Evolutionary conservation across 1,284 basidiomycete species (phyloP).

Genomic region (Pseudomicrostroma phylloplanum): DNA sequence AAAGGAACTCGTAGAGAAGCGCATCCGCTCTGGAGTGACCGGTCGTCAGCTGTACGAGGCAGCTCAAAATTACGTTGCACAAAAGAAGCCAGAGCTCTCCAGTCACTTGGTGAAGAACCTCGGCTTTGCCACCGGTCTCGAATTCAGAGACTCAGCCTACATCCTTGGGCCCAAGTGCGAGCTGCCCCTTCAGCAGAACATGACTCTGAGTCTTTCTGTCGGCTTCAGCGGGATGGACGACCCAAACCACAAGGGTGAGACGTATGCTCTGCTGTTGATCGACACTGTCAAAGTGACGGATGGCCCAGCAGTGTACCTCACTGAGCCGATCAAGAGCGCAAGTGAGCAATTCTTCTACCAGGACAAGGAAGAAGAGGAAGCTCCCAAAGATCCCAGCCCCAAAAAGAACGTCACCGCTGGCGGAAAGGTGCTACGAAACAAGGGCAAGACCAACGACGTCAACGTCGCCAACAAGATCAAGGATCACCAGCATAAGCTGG

Average conservation of each 20-base stretch:
- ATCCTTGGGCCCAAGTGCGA: conserved; percentile 74
- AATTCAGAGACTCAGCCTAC: conserved; percentile 85
- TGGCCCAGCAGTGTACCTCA: conserved; percentile 61
- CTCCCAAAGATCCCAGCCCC: conserved; percentile 40
- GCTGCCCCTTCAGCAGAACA: conserved; percentile 66
- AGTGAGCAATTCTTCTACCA: conserved; percentile 63
- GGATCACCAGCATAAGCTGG: conserved; percentile 82
- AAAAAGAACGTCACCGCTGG: conserved; percentile 30
- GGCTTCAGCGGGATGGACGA: conserved; percentile 73
- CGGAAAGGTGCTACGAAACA: conserved; percentile 46
- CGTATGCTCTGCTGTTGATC: conserved; percentile 81
- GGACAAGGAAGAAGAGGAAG: conserved; percentile 38
- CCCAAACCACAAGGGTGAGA: conserved; percentile 62
- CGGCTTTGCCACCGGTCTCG: conserved; percentile 70
- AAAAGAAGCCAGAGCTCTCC: conserved; percentile 74
- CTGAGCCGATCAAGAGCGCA: conserved; percentile 71
- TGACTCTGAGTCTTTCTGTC: conserved; percentile 77
- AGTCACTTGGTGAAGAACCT: conserved; percentile 80
- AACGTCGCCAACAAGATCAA: conserved; percentile 69
- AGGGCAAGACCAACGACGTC: conserved; percentile 65
- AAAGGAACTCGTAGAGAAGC: conserved; percentile 64
- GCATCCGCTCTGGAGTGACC: conserved; percentile 70
- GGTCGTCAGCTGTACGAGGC: conserved; percentile 74
- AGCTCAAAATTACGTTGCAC: conserved; percentile 66
- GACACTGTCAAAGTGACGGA: conserved; percentile 78